A percentile compares a stretch with the other conserved stretches of the same genome.
phyloP scores from a whole-genome alignment of 2,329 filamentous ascomycete species.

The Aspergillus tamarii region DNA sequence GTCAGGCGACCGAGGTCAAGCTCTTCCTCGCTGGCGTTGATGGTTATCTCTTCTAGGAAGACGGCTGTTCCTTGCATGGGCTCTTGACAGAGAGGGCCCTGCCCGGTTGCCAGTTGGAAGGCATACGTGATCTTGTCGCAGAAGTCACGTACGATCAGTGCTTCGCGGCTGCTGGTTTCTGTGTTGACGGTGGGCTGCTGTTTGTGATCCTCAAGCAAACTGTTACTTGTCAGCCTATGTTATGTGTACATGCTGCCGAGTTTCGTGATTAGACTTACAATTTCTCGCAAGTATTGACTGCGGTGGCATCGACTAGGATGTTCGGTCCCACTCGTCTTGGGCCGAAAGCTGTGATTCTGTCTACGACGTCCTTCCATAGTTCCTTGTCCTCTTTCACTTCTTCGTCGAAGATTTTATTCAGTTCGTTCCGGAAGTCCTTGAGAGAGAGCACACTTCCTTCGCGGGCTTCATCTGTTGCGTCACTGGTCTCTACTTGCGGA shows the following conservation, averaged over 20 bases:
- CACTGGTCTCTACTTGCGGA: constrained; percentile 49
- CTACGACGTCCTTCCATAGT: constrained; percentile 73
- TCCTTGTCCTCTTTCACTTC: constrained; percentile 74
- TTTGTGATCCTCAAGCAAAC: constrained; percentile 43
- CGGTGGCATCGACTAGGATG: constrained; percentile 81
- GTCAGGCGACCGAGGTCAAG: constrained; percentile 76
- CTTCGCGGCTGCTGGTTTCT: constrained; percentile 29
- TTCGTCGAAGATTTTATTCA: constrained; percentile 67
- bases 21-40: constrained; percentile 59
- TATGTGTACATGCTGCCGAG: neutral
- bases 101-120: constrained; percentile 87
- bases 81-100: constrained; percentile 90
- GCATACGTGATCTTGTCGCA: constrained; percentile 90
- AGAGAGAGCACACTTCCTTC: constrained; percentile 67
- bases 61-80: constrained; percentile 92
- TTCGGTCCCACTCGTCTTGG: constrained; percentile 85
- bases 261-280: constrained; percentile 58
- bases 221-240: constrained; percentile 20
- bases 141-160: constrained; percentile 64
- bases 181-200: constrained; percentile 30
- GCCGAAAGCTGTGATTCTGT: constrained; percentile 87
- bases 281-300: constrained; percentile 70
- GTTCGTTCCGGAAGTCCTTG: constrained; percentile 75
- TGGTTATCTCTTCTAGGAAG: constrained; percentile 77
- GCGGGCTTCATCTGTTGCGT: constrained; percentile 56